Base-by-base conservation (phyloP, 371 early-diverging fungal genomes). In the Syncephalastrum contaminatum region DNA sequence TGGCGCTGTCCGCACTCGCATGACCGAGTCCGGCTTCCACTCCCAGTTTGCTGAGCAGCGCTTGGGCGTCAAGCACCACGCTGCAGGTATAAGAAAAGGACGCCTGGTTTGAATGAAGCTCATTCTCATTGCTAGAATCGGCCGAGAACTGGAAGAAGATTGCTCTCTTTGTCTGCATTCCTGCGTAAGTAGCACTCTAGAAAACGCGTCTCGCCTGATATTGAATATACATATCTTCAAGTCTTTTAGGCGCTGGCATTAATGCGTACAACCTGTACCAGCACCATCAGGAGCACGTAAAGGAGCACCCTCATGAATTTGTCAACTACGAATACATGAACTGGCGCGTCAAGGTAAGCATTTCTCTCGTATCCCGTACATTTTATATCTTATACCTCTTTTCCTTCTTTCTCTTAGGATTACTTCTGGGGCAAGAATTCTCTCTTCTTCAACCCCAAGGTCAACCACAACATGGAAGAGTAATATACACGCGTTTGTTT, bases 91-190 rank as follows among this genome's bases (percentile, higher is more conserved):
- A 22, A 19, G 20, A 3, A 20, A 30, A 36, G 19, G 24, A 22
- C 4, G 12, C 16, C 24, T 20, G 25, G 15, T 59, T 30, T 42
- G 20, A 20, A 48, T 47, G 24, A 43, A 27, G 20, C 42, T 25
- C 24, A 24, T 18, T 20, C 16, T 50, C 10, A 43, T 39, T 30
- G 25, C 14, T 59, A 77, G 77, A 70, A n/a, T 59, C 78, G 51
- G 78, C 78, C 63, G 63, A 54, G 16, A 77, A 73, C 48, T 78
- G 78, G 78, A 72, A 72, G 63, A 78, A 75, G 64, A 75, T 78
- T 53, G 64, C 70, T 44, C 51, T 78, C 55, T 78, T 70, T 48
- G 75, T 78, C 46, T 66, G 64, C 49, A 75, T 75, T 64, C 78
- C 78, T 63, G 63, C 69, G 78, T 77, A 77, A 66, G 73, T 61